Evolutionary conservation across 1,284 basidiomycete species (phyloP).

Genomic region (Mrakiaceae sp.): DNA sequence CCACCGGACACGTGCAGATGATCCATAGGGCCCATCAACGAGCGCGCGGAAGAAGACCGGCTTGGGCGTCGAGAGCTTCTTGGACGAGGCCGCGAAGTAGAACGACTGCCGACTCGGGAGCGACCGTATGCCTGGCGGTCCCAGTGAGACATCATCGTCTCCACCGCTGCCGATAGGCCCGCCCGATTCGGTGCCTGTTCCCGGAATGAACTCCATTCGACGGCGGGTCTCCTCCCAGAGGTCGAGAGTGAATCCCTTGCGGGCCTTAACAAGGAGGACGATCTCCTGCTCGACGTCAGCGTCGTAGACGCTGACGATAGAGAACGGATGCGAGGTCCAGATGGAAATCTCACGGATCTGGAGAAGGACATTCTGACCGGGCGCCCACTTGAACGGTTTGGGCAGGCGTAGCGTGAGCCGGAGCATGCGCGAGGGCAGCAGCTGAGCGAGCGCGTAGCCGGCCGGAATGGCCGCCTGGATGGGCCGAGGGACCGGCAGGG

Average conservation of each 20-base stretch:
- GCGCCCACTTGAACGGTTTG: conserved; percentile 52
- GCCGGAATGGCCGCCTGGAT: conserved; percentile 26
- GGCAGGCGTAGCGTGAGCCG: conserved; percentile 59
- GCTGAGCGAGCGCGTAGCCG: conserved; percentile 58
- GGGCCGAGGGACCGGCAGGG: conserved; percentile 17
- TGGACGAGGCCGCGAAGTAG: conserved; percentile 15
- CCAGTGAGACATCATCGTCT: too few species aligned
- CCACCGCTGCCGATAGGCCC: not conserved
- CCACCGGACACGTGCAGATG: conserved; percentile 55
- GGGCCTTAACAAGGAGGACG: conserved; percentile 61
- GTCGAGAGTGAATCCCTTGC: conserved; percentile 32
- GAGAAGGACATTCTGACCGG: conserved; percentile 69
- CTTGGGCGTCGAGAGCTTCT: conserved; percentile 13
- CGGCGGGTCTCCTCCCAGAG: conserved; percentile 16
- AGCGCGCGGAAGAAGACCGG: conserved; percentile 43
- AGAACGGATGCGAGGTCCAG: conserved; percentile 69
- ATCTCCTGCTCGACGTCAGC: conserved; percentile 46
- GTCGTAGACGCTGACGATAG: conserved; percentile 58
- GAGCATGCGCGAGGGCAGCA: conserved; percentile 65
- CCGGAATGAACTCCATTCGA: conserved; percentile 1
- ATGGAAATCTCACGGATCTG: conserved; percentile 57
- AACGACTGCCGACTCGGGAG: conserved; percentile 1
- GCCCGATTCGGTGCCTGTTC: not conserved
- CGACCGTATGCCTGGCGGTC: not conserved
- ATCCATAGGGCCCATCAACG: conserved; percentile 72